A percentile compares a stretch with the other conserved stretches of the same genome.
Conservation (phyloP, 1,284 basidiomycete species). For the Afroboletus lepidellus region DNA sequence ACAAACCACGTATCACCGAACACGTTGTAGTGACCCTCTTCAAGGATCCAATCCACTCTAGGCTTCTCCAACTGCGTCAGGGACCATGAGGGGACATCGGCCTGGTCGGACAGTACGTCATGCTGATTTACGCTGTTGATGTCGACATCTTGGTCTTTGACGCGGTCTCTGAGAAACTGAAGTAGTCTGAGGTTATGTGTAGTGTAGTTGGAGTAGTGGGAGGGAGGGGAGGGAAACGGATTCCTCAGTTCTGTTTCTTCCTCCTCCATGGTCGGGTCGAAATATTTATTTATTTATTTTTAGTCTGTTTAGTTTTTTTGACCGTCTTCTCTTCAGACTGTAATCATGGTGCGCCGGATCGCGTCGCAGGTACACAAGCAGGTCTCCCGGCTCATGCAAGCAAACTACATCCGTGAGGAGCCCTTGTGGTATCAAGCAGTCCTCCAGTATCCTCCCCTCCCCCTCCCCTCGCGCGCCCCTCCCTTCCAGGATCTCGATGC, state of each 20-base stretch:
- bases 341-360: conserved; percentile 75
- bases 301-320: neutral
- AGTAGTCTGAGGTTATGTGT: conserved; percentile 66
- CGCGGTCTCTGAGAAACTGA: conserved; percentile 54
- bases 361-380: conserved; percentile 88
- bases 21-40: conserved; percentile 67
- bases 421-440: conserved; percentile 89
- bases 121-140: conserved; percentile 50
- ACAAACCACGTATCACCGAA: conserved; percentile 85
- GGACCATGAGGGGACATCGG: conserved; percentile 70
- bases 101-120: conserved; percentile 61
- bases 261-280: conserved; percentile 40
- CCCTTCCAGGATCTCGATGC: conserved; percentile 52
- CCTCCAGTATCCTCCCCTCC: conserved; percentile 83
- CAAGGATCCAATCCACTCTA: conserved; percentile 77
- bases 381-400: conserved; percentile 79
- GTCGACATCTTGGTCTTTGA: conserved; percentile 36
- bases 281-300: conserved; percentile 4
- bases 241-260: conserved; percentile 74
- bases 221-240: conserved; percentile 80
- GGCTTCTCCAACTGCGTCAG: conserved; percentile 73
- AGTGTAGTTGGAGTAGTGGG: conserved; percentile 72
- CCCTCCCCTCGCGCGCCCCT: conserved; percentile 76
- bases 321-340: neutral
- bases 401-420: conserved; percentile 63